Base-by-base conservation (phyloP, 768 basidiomycete genomes). In the Suillus clintonianus region DNA sequence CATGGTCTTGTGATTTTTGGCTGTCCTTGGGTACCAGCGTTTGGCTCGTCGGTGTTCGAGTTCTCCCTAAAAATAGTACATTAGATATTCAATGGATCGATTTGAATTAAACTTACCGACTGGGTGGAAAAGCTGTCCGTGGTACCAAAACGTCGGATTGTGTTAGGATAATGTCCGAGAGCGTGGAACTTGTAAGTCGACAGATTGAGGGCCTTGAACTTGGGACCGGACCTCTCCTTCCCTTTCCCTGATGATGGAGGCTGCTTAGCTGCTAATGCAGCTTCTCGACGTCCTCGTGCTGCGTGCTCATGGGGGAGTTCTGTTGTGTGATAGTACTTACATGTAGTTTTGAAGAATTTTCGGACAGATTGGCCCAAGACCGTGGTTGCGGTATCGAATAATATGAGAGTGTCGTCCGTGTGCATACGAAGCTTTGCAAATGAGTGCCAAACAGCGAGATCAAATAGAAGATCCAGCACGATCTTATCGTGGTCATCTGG, bases 71-170 rank as follows among this genome's bases (percentile, higher is more conserved):
- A 36, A 47, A 47, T 34, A 48, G 50, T 17, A 37, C 57, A 11
- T 63, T 13, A 59, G 57, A 59, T 27, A 17, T 14, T 32, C 4
- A 2, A 59, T 6, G 6, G 13, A 24, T 22, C n/a, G 17, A 27
- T 41, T 59, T 41, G 11, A 32, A 8, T 14, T 43, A n/a, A 15
- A 62, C 70, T 15, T 51, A 81, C 80, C 1, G 58, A 47, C 51
- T 79, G 74, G 0, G 79, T 82, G 0, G 78, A 74, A 63, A 77
- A 82, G 1, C 63, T 68, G 45, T 82, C 78, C 2, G 74, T 77
- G 0, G 77, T 77, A 0, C 82, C 77, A 60, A 69, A 76, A 0
- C 2, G 2, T 0, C 36, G 10, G 19, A 45, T 45, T n/a, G 43
- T 57, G n/a, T 45, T 45, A 22, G 43, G 43, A 45, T 45, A 45